phyloP scores from a whole-genome alignment of 1,284 basidiomycete genomes.

The Sporisorium iseilematis-ciliati region DNA sequence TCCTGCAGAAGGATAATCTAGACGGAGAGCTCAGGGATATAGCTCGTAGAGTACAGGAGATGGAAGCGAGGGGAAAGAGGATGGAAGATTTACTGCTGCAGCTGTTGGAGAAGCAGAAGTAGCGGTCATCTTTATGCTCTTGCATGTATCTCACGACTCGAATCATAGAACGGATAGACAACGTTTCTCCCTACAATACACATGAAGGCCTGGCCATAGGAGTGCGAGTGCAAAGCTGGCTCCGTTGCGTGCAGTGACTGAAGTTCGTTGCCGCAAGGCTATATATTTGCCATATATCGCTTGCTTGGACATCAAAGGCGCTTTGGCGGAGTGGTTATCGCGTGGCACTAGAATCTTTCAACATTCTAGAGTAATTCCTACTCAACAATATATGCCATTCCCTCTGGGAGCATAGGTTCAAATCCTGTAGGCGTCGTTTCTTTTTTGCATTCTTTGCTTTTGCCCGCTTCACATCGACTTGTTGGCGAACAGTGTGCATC shows the following conservation, averaged over 20 bases:
- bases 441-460: constrained; percentile 5
- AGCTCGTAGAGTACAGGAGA: constrained; percentile 36
- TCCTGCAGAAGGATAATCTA: constrained; percentile 11
- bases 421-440: constrained; percentile 47
- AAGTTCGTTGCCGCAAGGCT: too few relatives aligned
- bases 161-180: too few relatives aligned
- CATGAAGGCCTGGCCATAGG: too few relatives aligned
- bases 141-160: too few relatives aligned
- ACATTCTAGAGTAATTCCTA: constrained; percentile 28
- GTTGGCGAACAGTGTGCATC: neutral
- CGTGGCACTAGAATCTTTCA: constrained; percentile 40
- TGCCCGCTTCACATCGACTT: neutral
- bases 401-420: constrained; percentile 51
- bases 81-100: constrained; percentile 48
- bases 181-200: too few relatives aligned
- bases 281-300: neutral
- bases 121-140: neutral
- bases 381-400: constrained; percentile 41
- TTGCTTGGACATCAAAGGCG: constrained; percentile 12
- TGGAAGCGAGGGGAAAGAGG: constrained; percentile 45
- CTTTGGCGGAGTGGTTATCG: constrained; percentile 53
- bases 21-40: constrained; percentile 31
- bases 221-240: neutral
- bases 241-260: neutral
- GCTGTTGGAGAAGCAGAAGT: constrained; percentile 26